Evolutionary conservation across 192 early-diverging fungal genomes (phyloP).

Genomic region (Dissophora globulifera): DNA sequence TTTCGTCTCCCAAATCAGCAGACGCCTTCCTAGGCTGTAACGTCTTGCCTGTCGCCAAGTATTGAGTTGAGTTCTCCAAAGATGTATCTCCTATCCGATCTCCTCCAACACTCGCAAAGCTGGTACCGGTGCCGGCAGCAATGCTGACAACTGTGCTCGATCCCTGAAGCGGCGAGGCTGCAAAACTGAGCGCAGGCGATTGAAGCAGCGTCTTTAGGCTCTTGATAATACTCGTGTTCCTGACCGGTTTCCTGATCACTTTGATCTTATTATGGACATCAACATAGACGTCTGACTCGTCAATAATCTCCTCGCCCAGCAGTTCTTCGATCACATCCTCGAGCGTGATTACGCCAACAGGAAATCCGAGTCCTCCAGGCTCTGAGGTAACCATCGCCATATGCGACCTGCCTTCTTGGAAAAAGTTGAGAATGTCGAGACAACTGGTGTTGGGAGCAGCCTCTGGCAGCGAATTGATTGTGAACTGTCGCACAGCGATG

Average conservation of each 20-base stretch:
- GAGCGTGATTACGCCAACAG: conserved; percentile 81
- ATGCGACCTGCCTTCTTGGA: conserved; percentile 85
- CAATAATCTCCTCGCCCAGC: conserved; percentile 85
- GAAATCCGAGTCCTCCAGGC: conserved; percentile 64
- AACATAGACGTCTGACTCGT: conserved; percentile 78
- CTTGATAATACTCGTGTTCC: conserved; percentile 31
- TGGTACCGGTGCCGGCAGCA: background rate
- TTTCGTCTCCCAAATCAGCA: background rate
- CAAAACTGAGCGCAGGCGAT: conserved; percentile 28
- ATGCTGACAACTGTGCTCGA: background rate
- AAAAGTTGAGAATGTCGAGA: conserved; percentile 83
- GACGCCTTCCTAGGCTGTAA: conserved; percentile 22
- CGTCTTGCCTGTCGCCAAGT: conserved; percentile 47
- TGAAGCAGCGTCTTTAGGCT: conserved; percentile 29
- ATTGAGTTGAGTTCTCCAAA: conserved; percentile 15
- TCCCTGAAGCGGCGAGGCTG: conserved; percentile 4
- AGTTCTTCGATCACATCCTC: conserved; percentile 89
- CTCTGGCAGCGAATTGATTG: conserved; percentile 62
- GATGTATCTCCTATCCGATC: background rate
- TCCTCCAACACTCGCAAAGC: too few relatives aligned
- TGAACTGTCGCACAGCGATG: conserved; percentile 68
- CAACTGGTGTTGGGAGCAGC: conserved; percentile 65
- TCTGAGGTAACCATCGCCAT: conserved; percentile 74
- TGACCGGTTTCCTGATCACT: conserved; percentile 59
- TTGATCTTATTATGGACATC: conserved; percentile 67